Base-by-base conservation (phyloP, 2,329 filamentous ascomycete genomes). In the Hyphodiscus sp. region DNA sequence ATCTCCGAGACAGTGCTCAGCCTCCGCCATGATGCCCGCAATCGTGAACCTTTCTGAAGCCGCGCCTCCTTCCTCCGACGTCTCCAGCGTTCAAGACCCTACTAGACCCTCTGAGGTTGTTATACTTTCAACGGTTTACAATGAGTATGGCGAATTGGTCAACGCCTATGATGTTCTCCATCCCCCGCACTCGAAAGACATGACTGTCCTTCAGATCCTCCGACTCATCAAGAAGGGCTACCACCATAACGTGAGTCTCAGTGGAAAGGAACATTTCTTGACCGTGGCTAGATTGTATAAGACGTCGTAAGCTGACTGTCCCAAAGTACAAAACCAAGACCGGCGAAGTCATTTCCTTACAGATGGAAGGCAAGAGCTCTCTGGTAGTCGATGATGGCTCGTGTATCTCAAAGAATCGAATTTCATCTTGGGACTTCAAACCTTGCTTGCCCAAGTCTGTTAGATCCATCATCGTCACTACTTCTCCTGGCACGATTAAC, bases 141-240 rank as follows among this genome's bases (percentile, higher is more conserved):
- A 67, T 47, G 61, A 66, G 45, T 64, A 63, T 52, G 65, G 65
- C 7, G 61, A 65, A 45, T 50, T 68, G 9, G 58, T 67, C 10
- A 41, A 59, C 43, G 53, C 59, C 38, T 46, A 54, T 13, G 48
- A 49, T n/a, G 16, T 61, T 13, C 33, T 49, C 2, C 20, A 47
- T 10, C 43, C 50, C 10, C 57, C 45, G 18, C 49, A 48, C 11
- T 49, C 61, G 1, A 47, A 50, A 9, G 55, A 65, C 10, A 47
- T 65, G 53, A 64, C 43, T 43, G 47, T 58, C 3, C 60, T 53
- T 1, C 54, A 65, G 30, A 47, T 62, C 26, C 33, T 67, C 10
- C 56, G 64, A 54, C 51, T 63, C 4, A 62, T 67, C 41, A 59
- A 58, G 44, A 66, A 62, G 45, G 59, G 52, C 10, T 65, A 62